Base-by-base conservation (phyloP, 169 alveolate species). In the Eimeria tenella region DNA sequence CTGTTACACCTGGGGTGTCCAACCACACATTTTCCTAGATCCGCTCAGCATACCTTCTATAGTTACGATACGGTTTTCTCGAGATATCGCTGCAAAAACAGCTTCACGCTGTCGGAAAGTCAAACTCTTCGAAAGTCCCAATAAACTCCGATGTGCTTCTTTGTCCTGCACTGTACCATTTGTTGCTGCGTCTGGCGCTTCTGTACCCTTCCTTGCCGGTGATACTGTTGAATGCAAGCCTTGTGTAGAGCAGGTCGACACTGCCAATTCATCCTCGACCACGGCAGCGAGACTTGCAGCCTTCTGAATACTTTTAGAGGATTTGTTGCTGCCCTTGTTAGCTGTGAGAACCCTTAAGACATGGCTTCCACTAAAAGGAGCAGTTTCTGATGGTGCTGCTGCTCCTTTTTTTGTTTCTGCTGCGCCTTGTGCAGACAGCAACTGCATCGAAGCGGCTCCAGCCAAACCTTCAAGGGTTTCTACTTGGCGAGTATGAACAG, bases 91-190 rank as follows among this genome's bases (percentile, higher is more conserved):
- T 31, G 91, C 91, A 62, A 49, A 62, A 63, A 84, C 91, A 23
- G 91, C 91, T 62, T 84, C 91, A 5, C 70, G 79, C 81, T 84
- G 91, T 4, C 91, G 77, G 58, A 77, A 77, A n/a, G 91, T 84
- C 31, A 84, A 49, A 50, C 25, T 10, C 11, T 58, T 58, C 42
- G 42, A 31, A 31, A 31, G 42, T 31, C 42, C 42, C 2, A 31
- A 1, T 31, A 2, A 31, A 31, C 52, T 75, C 63, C 86, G 50
- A 75, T 6, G 86, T 52, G 17, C n/a, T 19, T 42, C 91, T 42
- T n/a, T 7, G 17, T 25, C 13, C 65, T 52, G 79, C 50, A 49
- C 81, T 62, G 79, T 77, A 17, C 79, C 91, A 25, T 75, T 17
- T 84, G 52, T 49, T 84, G 91, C 49, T 60, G 60, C 77, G 3